A percentile compares a stretch with the other conserved stretches of the same genome.
These are phyloP conservation scores for Pseudocercospora fijiensis DNA, from an alignment of 2,329 filamentous ascomycete species.

Conservation along the genomic window DNA sequence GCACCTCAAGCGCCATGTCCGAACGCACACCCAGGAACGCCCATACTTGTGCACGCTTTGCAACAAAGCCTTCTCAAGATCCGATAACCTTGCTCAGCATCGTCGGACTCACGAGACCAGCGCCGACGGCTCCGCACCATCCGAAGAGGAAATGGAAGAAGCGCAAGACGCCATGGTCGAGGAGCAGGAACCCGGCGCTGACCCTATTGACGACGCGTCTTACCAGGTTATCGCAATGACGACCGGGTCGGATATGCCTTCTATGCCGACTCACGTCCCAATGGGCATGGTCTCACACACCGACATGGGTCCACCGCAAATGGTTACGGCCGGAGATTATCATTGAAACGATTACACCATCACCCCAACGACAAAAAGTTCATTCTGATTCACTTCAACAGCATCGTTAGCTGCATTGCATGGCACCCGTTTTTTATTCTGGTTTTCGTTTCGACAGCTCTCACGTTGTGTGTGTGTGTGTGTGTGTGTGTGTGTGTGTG, in stretches of 20 bases:
- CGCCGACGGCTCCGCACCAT: constrained; percentile 61
- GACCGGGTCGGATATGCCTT: constrained; percentile 32
- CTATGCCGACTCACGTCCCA: constrained; percentile 40
- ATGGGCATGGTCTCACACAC: constrained; percentile 37
- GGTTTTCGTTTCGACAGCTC: constrained; percentile 11
- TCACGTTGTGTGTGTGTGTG: neutral
- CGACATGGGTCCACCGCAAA: constrained; percentile 44
- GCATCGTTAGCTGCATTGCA: constrained; percentile 12
- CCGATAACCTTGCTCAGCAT: constrained; percentile 97
- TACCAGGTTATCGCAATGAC: constrained; percentile 35
- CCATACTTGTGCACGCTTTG: constrained; percentile 97
- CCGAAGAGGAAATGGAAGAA: constrained; percentile 83
- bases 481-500: too few relatives aligned
- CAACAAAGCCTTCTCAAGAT: constrained; percentile 97
- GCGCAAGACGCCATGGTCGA: constrained; percentile 82
- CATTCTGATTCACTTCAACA: constrained; percentile 10
- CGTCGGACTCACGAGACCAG: constrained; percentile 78
- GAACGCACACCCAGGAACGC: constrained; percentile 98
- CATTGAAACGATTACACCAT: constrained; percentile 27
- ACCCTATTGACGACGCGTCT: constrained; percentile 25
- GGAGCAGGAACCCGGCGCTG: constrained; percentile 57
- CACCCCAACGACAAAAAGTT: constrained; percentile 10
- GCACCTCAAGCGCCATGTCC: constrained; percentile 98
- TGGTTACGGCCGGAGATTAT: constrained; percentile 49
- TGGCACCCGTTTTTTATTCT: constrained; percentile 18